phyloP scores from a whole-genome alignment of 2,329 filamentous ascomycete genomes.

The Geoglossum cookeanum region DNA sequence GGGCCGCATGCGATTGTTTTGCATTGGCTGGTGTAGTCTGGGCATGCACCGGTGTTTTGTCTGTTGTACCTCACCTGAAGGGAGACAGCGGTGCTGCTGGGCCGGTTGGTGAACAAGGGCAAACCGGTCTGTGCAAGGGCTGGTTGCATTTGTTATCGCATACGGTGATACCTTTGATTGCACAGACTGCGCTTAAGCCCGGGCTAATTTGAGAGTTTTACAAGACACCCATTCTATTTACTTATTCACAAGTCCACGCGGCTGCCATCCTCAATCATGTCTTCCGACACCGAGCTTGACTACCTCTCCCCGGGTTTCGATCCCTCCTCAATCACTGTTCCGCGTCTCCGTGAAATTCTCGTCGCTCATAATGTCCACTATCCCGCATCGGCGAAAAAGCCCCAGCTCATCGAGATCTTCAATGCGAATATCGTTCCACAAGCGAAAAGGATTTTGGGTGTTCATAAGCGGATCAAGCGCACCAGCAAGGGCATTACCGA shows the following conservation, averaged over 20 bases:
- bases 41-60: neutral
- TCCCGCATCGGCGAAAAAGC: slow-evolving; percentile 78
- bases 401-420: slow-evolving; percentile 70
- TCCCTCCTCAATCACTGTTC: slow-evolving; percentile 63
- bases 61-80: neutral
- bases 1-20: too few species aligned
- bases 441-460: slow-evolving; percentile 54
- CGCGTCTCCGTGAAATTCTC: slow-evolving; percentile 75
- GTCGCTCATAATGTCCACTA: slow-evolving; percentile 76
- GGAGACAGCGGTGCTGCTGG: neutral
- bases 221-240: neutral
- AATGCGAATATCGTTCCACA: slow-evolving; percentile 60
- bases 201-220: too few species aligned
- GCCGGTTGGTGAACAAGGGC: neutral
- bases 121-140: neutral
- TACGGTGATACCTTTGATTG: neutral
- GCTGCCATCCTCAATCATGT: neutral
- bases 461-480: slow-evolving; percentile 61
- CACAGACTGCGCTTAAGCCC: too few species aligned
- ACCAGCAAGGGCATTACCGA: slow-evolving; percentile 70
- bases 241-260: neutral
- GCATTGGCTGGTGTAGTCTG: neutral
- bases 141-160: neutral
- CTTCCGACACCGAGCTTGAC: slow-evolving; percentile 47
- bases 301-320: slow-evolving; percentile 84